Base-by-base conservation (phyloP, 805 yeast genomes). In the Candida arabinofermentans region DNA sequence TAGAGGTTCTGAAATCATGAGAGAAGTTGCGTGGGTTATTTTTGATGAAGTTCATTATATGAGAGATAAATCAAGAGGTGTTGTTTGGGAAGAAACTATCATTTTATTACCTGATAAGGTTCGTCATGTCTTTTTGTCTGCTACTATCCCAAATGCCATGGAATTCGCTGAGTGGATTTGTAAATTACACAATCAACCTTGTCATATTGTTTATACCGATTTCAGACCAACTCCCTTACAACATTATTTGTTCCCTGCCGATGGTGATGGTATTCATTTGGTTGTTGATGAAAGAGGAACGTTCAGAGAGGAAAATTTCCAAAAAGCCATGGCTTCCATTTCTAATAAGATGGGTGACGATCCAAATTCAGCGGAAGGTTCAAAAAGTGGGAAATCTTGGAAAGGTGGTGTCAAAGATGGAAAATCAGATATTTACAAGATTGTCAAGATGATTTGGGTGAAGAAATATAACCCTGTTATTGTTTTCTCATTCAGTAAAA, bases 131-230 rank as follows among this genome's bases (percentile, higher is more conserved):
- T 69, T 93, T 31, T 70, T 93, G 30, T 87, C 96, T 10, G 99
- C 99, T 4, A 91, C 99, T 1, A 91, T 91, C 52, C 99, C 99
- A 21, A 91, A 91, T 61, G 96, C 98, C 2, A 85, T 87, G 90
- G 96, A 91, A 61, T 91, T 91, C 70, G 97, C 98, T 9, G 96
- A 91, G 65, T 93, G 99, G 99, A 87, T 93, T 44, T 90, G 96
- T 62, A 85, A 87, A 58, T 90, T 84, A 42, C 99, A 93, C 61
- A 72, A 77, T 34, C 99, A 95, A 64, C 99, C 99, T 5, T 93
- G 99, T 61, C 98, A 93, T 65, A 95, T 93, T 64, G 99, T 93
- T 17, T 93, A 93, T 65, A 93, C 99, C 1, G 96, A 93, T 68
- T 93, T 91, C 76, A 83, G 99, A 64, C 99, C 99, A 29, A 93